A percentile compares a stretch with the other conserved stretches of the same genome.
These are phyloP conservation scores for Emergomyces orientalis DNA, from an alignment of 2,329 filamentous ascomycete species.

Conservation along the genomic window DNA sequence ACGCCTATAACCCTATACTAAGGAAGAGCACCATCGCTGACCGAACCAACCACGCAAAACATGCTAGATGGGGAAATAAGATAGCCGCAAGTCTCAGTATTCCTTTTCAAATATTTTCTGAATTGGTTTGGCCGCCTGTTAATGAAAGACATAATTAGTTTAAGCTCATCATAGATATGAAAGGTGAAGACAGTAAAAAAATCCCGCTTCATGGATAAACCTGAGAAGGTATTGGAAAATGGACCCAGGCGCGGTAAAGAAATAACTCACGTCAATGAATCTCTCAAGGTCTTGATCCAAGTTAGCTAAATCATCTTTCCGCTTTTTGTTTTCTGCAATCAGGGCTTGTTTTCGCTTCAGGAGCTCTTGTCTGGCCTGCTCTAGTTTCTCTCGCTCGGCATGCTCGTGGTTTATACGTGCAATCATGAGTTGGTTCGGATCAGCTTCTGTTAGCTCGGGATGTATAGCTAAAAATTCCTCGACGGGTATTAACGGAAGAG, in stretches of 20 bases:
- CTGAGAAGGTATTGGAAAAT: not conserved
- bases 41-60: not conserved
- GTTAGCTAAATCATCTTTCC: conserved; percentile 85
- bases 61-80: not conserved
- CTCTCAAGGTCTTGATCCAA: conserved; percentile 87
- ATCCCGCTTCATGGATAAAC: conserved; percentile 9
- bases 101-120: conserved; percentile 76
- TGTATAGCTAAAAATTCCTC: conserved; percentile 71
- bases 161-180: not conserved
- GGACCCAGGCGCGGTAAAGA: not conserved
- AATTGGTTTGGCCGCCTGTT: conserved; percentile 74
- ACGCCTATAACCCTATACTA: not conserved
- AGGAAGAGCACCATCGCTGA: not conserved
- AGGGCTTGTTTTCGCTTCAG: conserved; percentile 62
- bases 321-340: conserved; percentile 73
- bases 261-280: conserved; percentile 67
- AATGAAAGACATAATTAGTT: conserved; percentile 15
- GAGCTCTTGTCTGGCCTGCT: conserved; percentile 71
- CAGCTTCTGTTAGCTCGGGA: conserved; percentile 62
- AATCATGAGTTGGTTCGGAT: conserved; percentile 76
- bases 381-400: conserved; percentile 70
- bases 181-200: conserved; percentile 12
- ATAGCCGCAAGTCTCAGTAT: conserved; percentile 26
- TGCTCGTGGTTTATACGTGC: conserved; percentile 88
- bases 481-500: conserved; percentile 72